Percentiles rank a stretch among this genome's conserved stretches.
Evolutionary conservation across 2,329 filamentous ascomycete species (phyloP).

Genomic region (Diaporthe humulicola): DNA sequence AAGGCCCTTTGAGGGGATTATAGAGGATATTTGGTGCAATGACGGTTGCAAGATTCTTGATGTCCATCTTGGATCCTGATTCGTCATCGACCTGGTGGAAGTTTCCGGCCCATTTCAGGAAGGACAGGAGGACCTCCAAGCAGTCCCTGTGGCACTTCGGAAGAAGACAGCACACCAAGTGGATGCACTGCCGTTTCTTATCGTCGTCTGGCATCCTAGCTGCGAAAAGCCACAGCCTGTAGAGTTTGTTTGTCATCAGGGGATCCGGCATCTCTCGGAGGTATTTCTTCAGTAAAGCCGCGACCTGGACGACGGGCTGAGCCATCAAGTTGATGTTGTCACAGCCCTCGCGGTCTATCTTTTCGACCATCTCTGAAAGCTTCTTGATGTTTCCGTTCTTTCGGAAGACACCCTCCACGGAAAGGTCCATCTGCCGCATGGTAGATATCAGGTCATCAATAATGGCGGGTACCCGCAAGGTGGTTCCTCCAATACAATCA

Average conservation of each 20-base stretch:
- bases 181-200: slow-evolving; percentile 85
- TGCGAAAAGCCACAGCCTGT: slow-evolving; percentile 89
- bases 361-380: slow-evolving; percentile 85
- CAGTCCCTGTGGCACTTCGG: slow-evolving; percentile 94
- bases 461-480: slow-evolving; percentile 90
- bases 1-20: slow-evolving; percentile 73
- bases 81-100: slow-evolving; percentile 99
- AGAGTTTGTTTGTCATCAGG: slow-evolving; percentile 93
- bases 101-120: slow-evolving; percentile 96
- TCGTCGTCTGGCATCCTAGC: slow-evolving; percentile 89
- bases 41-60: slow-evolving; percentile 96
- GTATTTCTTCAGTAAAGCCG: slow-evolving; percentile 94
- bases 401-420: slow-evolving; percentile 96
- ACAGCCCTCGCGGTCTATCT: slow-evolving; percentile 87
- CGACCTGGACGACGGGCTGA: slow-evolving; percentile 93
- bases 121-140: slow-evolving; percentile 94
- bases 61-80: slow-evolving; percentile 98
- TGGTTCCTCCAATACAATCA: slow-evolving; percentile 92
- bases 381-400: slow-evolving; percentile 99
- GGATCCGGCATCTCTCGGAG: slow-evolving; percentile 94
- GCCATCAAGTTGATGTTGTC: slow-evolving; percentile 88
- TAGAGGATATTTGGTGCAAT: slow-evolving; percentile 96
- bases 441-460: slow-evolving; percentile 95
- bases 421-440: slow-evolving; percentile 99
- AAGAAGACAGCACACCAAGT: slow-evolving; percentile 91